Conservation (phyloP, 2,329 filamentous ascomycete genomes). For the Xylaria sp. region DNA sequence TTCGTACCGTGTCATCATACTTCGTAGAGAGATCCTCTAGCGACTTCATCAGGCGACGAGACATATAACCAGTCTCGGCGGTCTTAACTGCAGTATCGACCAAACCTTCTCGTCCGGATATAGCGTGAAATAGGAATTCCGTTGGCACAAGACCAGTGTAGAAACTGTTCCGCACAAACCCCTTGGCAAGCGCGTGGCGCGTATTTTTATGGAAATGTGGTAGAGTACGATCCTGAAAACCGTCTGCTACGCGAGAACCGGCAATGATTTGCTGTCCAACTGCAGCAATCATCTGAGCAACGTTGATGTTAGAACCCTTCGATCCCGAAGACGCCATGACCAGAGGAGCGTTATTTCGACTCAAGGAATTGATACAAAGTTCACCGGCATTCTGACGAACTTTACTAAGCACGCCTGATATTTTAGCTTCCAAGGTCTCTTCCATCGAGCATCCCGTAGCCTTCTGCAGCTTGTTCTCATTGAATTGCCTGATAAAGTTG, state of each 20-base stretch:
- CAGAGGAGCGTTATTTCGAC: slow-evolving; percentile 87
- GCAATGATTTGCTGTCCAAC: slow-evolving; percentile 99
- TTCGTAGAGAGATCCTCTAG: slow-evolving; percentile 91
- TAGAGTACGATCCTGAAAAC: slow-evolving; percentile 92
- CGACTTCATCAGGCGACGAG: slow-evolving; percentile 95
- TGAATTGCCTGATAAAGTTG: slow-evolving; percentile 80
- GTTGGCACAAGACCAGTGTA: slow-evolving; percentile 88
- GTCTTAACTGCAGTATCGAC: slow-evolving; percentile 99
- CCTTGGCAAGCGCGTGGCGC: slow-evolving; percentile 90
- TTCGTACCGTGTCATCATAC: slow-evolving; percentile 94
- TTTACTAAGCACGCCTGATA: slow-evolving; percentile 89
- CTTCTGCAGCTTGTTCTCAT: slow-evolving; percentile 80
- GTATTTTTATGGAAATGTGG: slow-evolving; percentile 96
- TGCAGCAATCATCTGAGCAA: slow-evolving; percentile 97
- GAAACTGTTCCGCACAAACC: slow-evolving; percentile 97
- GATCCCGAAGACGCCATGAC: slow-evolving; percentile 98
- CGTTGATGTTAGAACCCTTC: slow-evolving; percentile 97
- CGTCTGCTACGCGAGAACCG: slow-evolving; percentile 88
- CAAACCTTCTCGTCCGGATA: slow-evolving; percentile 96
- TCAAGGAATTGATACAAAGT: slow-evolving; percentile 87
- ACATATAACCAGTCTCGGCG: slow-evolving; percentile 99
- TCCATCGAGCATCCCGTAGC: slow-evolving; percentile 89
- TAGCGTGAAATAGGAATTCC: slow-evolving; percentile 97
- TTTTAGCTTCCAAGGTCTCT: slow-evolving; percentile 85
- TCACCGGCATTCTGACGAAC: slow-evolving; percentile 91